Base-by-base conservation (phyloP, 2,329 filamentous ascomycete species). In the Spiromastix sp. region DNA sequence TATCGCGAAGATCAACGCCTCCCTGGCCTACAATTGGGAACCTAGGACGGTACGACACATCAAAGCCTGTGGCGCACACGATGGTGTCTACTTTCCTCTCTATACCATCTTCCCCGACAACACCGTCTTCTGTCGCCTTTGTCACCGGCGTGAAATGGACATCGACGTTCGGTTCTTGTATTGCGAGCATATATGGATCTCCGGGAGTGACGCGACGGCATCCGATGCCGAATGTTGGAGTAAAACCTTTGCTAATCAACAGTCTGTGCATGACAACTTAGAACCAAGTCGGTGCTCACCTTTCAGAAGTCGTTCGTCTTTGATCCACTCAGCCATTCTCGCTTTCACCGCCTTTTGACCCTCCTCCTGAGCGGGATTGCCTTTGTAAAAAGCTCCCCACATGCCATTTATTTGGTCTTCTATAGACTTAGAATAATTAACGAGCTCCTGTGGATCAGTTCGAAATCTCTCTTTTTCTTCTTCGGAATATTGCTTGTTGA, bases 201-300 rank as follows among this genome's bases (percentile, higher is more conserved):
- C 68, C 68, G 1, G 69, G 70, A 0, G 69, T 70, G 12, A 69
- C 43, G 2, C 68, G 56, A 7, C 67, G 55, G 37, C 68, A 72
- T 1, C 67, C 67, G 5, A 52, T 39, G 8, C 39, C 36, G 38
- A 46, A 53, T 2, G 47, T 40, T 1, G 52, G 54, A 12, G 45
- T 46, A 2, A 51, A 37, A 11, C 35, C 35, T 37, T 18, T 15
- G 20, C n/a, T 17, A 3, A 6, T 3, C 34, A n/a, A n/a, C n/a
- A n/a, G n/a, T n/a, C n/a, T n/a, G n/a, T n/a, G n/a, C n/a, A 30
- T 36, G 11, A 3, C 3, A 10, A 61, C 52, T 18, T 52, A 29
- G 15, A 9, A 4, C 24, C 15, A n/a, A n/a, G n/a, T n/a, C n/a
- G n/a, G n/a, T 4, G n/a, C 24, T 31, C 11, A 43, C 65, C 65